Evolutionary conservation across 768 basidiomycete species (phyloP).

Genomic region (Xerocomus potaroensis): DNA sequence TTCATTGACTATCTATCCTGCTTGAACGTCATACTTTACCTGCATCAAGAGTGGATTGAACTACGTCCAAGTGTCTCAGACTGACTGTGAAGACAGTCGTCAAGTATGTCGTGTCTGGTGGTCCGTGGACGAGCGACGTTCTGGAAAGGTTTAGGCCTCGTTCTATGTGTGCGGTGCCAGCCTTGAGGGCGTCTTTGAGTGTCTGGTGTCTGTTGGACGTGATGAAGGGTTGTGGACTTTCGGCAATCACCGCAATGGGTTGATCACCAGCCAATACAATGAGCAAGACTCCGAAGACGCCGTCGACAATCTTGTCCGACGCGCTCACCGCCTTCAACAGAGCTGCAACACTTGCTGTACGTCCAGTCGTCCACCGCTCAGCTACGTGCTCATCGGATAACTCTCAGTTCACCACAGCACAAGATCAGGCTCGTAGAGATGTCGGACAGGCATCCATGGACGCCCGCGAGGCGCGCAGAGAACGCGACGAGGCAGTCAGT

Average conservation of each 20-base stretch:
- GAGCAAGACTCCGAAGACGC: slow-evolving; percentile 33
- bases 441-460: slow-evolving; percentile 47
- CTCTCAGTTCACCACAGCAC: slow-evolving; percentile 48
- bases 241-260: slow-evolving; percentile 24
- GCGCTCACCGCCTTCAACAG: slow-evolving; percentile 40
- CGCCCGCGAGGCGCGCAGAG: slow-evolving; percentile 41
- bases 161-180: not conserved
- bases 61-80: slow-evolving; percentile 14
- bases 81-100: slow-evolving; percentile 29
- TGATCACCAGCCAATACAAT: slow-evolving; percentile 15
- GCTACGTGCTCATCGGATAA: slow-evolving; percentile 1
- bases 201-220: not conserved
- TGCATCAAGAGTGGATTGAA: slow-evolving; percentile 18
- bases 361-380: slow-evolving; percentile 7
- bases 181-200: not conserved
- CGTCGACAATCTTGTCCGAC: slow-evolving; percentile 37
- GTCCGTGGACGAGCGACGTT: not conserved
- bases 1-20: slow-evolving; percentile 16
- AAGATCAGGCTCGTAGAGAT: slow-evolving; percentile 52
- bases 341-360: slow-evolving; percentile 38
- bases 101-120: slow-evolving; percentile 31
- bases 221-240: slow-evolving; percentile 4
- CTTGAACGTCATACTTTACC: not conserved
- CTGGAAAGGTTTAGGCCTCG: not conserved
- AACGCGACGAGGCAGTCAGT: slow-evolving; percentile 48